Percentiles rank a stretch among this genome's conserved stretches.
These are phyloP conservation scores for Penicillium sumatraense DNA, from an alignment of 2,329 filamentous ascomycete genomes.

Conservation along the genomic window DNA sequence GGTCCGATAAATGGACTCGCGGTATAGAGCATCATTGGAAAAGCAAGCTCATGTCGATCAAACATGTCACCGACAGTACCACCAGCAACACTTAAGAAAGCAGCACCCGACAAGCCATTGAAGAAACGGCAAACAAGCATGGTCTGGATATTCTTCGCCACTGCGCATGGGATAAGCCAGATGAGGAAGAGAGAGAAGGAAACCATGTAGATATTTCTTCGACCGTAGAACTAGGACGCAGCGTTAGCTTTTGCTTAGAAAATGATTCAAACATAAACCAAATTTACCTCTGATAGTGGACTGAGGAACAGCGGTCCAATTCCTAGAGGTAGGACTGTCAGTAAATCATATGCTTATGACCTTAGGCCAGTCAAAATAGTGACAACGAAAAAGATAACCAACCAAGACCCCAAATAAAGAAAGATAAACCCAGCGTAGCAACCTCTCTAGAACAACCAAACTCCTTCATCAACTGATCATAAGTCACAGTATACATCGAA, in stretches of 20 bases:
- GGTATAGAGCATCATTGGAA: constrained; percentile 6
- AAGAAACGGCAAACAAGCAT: constrained; percentile 78
- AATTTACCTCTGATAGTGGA: constrained; percentile 64
- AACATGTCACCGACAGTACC: constrained; percentile 9
- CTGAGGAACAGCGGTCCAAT: constrained; percentile 67
- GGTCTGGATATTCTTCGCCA: constrained; percentile 74
- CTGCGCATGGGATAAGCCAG: constrained; percentile 77
- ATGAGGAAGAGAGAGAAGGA: constrained; percentile 74
- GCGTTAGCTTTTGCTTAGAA: no score
- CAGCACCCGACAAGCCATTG: constrained; percentile 45
- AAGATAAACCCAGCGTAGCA: constrained; percentile 78
- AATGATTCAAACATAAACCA: no score
- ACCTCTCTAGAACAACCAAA: constrained; percentile 73
- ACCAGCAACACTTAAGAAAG: constrained; percentile 72
- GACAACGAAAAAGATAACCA: constrained; percentile 14
- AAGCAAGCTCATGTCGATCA: neutral
- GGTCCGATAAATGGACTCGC: constrained; percentile 9
- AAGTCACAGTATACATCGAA: constrained; percentile 87
- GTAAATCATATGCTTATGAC: constrained; percentile 8
- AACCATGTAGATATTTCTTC: constrained; percentile 75
- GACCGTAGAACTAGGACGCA: constrained; percentile 83
- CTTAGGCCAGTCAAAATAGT: neutral
- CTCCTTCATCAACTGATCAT: constrained; percentile 73
- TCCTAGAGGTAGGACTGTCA: constrained; percentile 29
- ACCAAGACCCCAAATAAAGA: constrained; percentile 79